These are phyloP conservation scores for Chimonanthus praecox DNA, from an alignment of 164 flowering plant species.

Conservation along the genomic window DNA sequence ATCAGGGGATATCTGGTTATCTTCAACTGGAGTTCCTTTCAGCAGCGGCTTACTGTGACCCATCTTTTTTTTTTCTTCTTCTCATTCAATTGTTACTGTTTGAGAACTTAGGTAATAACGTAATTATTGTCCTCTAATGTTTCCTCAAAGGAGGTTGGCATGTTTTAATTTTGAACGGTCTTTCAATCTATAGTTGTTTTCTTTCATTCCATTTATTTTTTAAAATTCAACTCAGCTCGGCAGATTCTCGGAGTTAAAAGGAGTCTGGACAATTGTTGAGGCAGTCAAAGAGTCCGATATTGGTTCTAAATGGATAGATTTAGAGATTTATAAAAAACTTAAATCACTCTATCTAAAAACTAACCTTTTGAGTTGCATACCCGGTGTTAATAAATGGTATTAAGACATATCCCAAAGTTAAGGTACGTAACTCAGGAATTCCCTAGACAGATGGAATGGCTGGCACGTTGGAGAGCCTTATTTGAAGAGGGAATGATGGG, in stretches of 20 bases:
- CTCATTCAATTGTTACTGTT: neutral
- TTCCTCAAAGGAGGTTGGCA: neutral
- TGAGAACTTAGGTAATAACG: neutral
- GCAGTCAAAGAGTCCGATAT: no score
- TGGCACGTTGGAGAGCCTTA: no score
- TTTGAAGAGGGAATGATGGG: no score
- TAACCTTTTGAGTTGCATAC: no score
- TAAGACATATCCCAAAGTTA: no score
- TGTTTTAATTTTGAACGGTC: neutral
- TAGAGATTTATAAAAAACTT: no score
- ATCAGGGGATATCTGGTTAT: slow-evolving; percentile 37
- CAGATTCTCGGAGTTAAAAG: neutral
- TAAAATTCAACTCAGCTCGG: neutral
- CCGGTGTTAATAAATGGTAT: no score
- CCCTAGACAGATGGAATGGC: no score
- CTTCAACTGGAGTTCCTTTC: slow-evolving; percentile 33
- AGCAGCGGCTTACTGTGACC: slow-evolving; percentile 17
- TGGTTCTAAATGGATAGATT: no score
- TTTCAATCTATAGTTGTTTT: neutral
- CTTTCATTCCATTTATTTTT: neutral
- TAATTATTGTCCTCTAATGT: neutral
- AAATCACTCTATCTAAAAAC: no score
- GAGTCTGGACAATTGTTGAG: neutral
- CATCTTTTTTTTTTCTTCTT: neutral
- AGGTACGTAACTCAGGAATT: no score